Base-by-base conservation (phyloP, 306 rosid genomes). In the Vigna nakashimae region DNA sequence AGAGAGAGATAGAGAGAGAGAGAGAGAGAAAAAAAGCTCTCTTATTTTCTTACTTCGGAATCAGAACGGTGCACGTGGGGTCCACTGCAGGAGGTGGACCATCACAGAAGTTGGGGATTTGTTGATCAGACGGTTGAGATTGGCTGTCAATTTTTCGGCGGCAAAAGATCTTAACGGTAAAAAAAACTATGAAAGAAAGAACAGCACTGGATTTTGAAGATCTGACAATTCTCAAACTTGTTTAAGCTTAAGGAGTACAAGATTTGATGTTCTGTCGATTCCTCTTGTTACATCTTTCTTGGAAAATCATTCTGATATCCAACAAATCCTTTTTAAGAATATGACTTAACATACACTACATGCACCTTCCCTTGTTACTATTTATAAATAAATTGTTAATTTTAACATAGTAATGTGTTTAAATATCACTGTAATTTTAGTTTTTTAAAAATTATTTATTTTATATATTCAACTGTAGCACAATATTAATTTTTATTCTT, bases 21-120 rank as follows among this genome's bases (percentile, higher is more conserved):
- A 26, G 28, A 26, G 3, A 26, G 22, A 20, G 3, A 26, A 0
- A 26, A 26, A 26, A 84, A 69, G 63, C 22, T 60, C n/a, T 10
- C 46, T 45, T 2, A 45, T 42, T 24, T 12, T 22, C 43, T 34
- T 42, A 34, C 24, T 9, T 24, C 2, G 15, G 7, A 63, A 63
- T 80, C 62, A 84, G 92, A 83, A 81, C 74, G 74, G 71, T 74
- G 76, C 51, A 79, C 74, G 78, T 58, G 89, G 91, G 93, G 83
- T 74, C 93, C 91, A 83, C 46, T 51, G 56, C 32, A n/a, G 68
- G 38, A 26, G 62, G 53, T 82, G 82, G 70, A n/a, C 79, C 66
- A 77, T 73, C 76, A 46, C 15, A 34, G 38, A 53, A 55, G 42
- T 56, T 71, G 73, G 63, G 17, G 73, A 15, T 9, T n/a, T 73